Percentiles rank a stretch among this genome's conserved stretches.
These are phyloP conservation scores for Hemisphaericaspora subhashii DNA, from an alignment of 1,139 yeast genomes.

Conservation along the genomic window DNA sequence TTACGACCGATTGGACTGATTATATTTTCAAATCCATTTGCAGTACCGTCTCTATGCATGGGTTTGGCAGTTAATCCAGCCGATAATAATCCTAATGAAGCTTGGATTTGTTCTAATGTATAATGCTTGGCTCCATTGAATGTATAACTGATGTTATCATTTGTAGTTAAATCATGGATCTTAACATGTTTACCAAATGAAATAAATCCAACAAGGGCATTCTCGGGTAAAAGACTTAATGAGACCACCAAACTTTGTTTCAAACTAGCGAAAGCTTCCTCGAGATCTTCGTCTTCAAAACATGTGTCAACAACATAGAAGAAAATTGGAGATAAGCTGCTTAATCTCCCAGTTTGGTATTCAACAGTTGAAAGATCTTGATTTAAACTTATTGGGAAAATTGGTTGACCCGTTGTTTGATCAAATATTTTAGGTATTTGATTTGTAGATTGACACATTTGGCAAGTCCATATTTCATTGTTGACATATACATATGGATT, in stretches of 20 bases:
- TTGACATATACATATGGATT: conserved; percentile 52
- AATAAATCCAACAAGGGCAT: conserved; percentile 57
- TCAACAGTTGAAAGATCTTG: conserved; percentile 58
- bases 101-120: conserved; percentile 49
- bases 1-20: conserved; percentile 32
- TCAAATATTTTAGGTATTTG: conserved; percentile 27
- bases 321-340: conserved; percentile 52
- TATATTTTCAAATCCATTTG: conserved; percentile 15
- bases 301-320: conserved; percentile 70
- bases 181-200: conserved; percentile 67
- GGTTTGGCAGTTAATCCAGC: conserved; percentile 27
- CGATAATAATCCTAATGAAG: conserved; percentile 53
- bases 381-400: conserved; percentile 32
- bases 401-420: conserved; percentile 15
- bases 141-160: conserved; percentile 27
- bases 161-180: conserved; percentile 54
- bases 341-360: conserved; percentile 50
- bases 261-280: conserved; percentile 45
- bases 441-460: conserved; percentile 58
- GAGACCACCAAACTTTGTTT: conserved; percentile 56
- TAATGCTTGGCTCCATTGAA: conserved; percentile 66
- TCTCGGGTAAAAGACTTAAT: conserved; percentile 58
- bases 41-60: conserved; percentile 5
- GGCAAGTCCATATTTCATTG: conserved; percentile 61
- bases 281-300: conserved; percentile 43